Evolutionary conservation across 225 moss, liverwort and hornwort species (phyloP).

Genomic region (Ulota crispa): DNA sequence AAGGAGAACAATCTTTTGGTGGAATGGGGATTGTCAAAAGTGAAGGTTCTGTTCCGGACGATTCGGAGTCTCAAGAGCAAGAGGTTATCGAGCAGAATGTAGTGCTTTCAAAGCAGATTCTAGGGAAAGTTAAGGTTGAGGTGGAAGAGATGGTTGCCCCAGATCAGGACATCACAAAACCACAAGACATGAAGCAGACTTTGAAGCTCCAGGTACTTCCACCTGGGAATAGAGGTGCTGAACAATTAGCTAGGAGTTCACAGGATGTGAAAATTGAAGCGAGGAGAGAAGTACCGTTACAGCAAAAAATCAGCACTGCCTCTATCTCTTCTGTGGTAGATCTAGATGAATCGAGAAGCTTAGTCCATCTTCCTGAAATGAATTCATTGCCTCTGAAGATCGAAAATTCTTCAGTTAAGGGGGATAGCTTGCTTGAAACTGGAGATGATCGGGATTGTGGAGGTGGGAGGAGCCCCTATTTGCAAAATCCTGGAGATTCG

Average conservation of each 20-base stretch:
- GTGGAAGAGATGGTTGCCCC: conserved; percentile 11
- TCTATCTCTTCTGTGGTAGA: conserved; percentile 13
- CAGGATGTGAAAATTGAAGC: conserved; percentile 20
- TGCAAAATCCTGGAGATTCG: conserved; percentile 4
- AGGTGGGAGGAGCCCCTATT: conserved; percentile 45
- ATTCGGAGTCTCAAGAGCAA: conserved; percentile 46
- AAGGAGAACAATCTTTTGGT: conserved; percentile 46
- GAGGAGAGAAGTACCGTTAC: conserved; percentile 1
- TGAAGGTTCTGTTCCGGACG: conserved; percentile 30
- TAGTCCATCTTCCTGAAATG: conserved; percentile 22
- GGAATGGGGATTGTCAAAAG: conserved; percentile 31
- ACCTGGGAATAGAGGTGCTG: conserved; percentile 16
- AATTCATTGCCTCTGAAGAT: conserved; percentile 15
- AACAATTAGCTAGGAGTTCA: conserved; percentile 23
- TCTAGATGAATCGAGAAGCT: conserved; percentile 11
- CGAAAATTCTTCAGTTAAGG: conserved; percentile 26
- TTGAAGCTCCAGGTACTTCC: conserved; percentile 21
- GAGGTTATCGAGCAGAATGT: conserved; percentile 19
- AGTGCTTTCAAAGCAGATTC: background rate
- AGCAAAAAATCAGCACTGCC: background rate
- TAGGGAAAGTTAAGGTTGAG: conserved; percentile 14
- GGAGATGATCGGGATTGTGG: conserved; percentile 96
- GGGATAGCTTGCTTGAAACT: conserved; percentile 42
- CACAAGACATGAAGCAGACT: conserved; percentile 26
- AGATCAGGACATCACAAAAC: conserved; percentile 19